Evolutionary conservation across 1,139 yeast species (phyloP), one percentile per base, ranked within the genome.

Genomic region (Lodderomyces pseudojiufengensis): DNA sequence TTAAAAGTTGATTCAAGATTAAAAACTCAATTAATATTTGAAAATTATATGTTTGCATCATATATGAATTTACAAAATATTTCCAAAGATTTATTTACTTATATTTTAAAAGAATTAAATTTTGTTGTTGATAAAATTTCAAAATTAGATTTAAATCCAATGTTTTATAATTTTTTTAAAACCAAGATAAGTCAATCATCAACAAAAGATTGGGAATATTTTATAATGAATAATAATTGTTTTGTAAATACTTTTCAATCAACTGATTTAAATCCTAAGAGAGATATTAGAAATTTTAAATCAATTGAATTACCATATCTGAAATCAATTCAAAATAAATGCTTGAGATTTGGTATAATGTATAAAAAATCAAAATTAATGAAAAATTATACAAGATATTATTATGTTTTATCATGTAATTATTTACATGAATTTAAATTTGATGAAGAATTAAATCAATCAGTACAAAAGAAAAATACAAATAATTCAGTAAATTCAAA

Each of bases 361-460:
- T 69, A 67, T 50, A 66, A 65, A 47, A 70, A 70, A 45, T 65
- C 64, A 37, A 70, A 65, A 46, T 44, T 70, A 24, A 51, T 69
- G 45, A 70, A 70, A 45, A 66, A 61, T 36, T 70, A 70, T 43
- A 63, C 57, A 29, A 49, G 67, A 11, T 55, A 48, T 47, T 68
- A 61, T 46, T 69, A 66, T 39, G 56, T 70, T 16, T 59, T 70
- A 45, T 65, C 73, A 2, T 65, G 74, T 46, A 70, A 69, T 48
- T 70, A 64, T 42, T 51, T 70, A 23, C 76, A 70, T 45, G 75
- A 70, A 47, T 70, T 67, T 49, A 62, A 57, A 40, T 52, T 65
- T 33, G 73, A 66, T 28, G 47, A 47, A 13, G 57, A 57, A 23
- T 33, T 36, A 1, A 4, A 11, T 11, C 24, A 26, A 12, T 25